Percentiles rank a stretch among this genome's conserved stretches.
These are phyloP conservation scores for Wickerhamiella infanticola DNA, from an alignment of 1,139 yeast species.

Conservation along the genomic window DNA sequence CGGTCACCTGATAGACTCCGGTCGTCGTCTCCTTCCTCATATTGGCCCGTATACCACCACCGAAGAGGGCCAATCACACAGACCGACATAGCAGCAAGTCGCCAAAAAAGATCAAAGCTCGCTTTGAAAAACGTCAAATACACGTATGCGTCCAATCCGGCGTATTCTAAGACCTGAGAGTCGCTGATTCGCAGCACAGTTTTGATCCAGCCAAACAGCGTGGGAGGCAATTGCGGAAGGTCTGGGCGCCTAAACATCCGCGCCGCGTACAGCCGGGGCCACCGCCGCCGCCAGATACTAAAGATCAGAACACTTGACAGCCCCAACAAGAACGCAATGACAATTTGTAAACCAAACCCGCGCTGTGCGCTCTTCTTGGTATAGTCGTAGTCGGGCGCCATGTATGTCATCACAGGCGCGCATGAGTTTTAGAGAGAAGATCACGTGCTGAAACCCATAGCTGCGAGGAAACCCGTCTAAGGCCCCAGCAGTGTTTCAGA, in stretches of 20 bases:
- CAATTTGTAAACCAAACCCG: slow-evolving; percentile 16
- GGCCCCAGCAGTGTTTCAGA: too few species aligned
- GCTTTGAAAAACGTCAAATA: slow-evolving; percentile 66
- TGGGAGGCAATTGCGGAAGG: slow-evolving; percentile 29
- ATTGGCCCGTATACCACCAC: slow-evolving; percentile 51
- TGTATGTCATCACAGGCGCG: neutral
- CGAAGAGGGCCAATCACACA: slow-evolving; percentile 59
- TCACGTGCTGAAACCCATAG: too few species aligned
- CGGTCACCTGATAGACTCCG: neutral
- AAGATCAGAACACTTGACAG: slow-evolving; percentile 47
- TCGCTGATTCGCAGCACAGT: slow-evolving; percentile 51
- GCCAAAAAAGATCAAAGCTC: slow-evolving; percentile 47
- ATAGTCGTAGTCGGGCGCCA: slow-evolving; percentile 8
- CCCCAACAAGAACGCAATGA: slow-evolving; percentile 50
- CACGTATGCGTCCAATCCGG: slow-evolving; percentile 90
- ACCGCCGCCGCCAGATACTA: slow-evolving; percentile 44
- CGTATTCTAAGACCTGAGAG: slow-evolving; percentile 65
- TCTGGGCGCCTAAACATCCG: slow-evolving; percentile 25
- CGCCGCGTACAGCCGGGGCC: slow-evolving; percentile 61
- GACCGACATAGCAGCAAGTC: slow-evolving; percentile 47
- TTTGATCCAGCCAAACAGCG: slow-evolving; percentile 69
- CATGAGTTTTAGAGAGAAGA: too few species aligned
- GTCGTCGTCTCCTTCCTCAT: slow-evolving; percentile 39
- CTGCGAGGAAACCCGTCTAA: too few species aligned
- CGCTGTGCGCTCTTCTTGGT: slow-evolving; percentile 19